Conservation (phyloP, 2,329 filamentous ascomycete genomes). For the Ophiostoma sp. region DNA sequence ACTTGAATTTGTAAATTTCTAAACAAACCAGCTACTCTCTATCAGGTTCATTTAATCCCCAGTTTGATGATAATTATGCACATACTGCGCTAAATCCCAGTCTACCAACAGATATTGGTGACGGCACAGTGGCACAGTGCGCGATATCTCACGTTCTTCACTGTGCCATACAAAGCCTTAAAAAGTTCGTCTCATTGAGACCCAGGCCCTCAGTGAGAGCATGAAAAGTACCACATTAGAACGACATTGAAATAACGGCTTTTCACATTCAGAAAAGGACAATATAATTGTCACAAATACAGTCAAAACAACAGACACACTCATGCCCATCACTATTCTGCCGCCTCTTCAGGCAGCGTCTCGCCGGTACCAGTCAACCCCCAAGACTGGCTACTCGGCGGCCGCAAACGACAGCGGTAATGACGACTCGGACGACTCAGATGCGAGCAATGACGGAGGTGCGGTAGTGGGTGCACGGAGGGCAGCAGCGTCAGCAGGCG, state of each 20-base stretch:
- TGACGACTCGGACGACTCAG: constrained; percentile 36
- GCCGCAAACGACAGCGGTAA: constrained; percentile 14
- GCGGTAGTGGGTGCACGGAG: constrained; percentile 40
- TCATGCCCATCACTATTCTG: constrained; percentile 48
- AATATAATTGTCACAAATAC: neutral
- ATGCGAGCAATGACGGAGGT: constrained; percentile 36
- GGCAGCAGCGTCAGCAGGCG: neutral
- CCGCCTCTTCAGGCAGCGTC: constrained; percentile 37
- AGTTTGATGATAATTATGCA: too few species aligned
- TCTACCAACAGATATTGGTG: neutral
- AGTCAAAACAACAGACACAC: neutral
- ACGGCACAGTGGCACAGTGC: neutral
- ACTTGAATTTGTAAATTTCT: too few species aligned
- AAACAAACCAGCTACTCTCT: too few species aligned
- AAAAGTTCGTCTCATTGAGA: constrained; percentile 13
- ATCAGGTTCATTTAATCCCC: neutral
- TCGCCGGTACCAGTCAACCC: constrained; percentile 24
- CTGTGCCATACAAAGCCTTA: neutral
- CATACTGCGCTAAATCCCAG: neutral
- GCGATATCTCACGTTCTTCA: neutral
- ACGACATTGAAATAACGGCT: neutral
- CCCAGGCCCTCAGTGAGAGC: neutral
- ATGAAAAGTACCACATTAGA: constrained; percentile 5
- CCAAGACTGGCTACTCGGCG: neutral
- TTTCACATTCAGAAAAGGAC: neutral